Base-by-base conservation (phyloP, 352 stramenopile species). In the Globisporangium paroecandrum region DNA sequence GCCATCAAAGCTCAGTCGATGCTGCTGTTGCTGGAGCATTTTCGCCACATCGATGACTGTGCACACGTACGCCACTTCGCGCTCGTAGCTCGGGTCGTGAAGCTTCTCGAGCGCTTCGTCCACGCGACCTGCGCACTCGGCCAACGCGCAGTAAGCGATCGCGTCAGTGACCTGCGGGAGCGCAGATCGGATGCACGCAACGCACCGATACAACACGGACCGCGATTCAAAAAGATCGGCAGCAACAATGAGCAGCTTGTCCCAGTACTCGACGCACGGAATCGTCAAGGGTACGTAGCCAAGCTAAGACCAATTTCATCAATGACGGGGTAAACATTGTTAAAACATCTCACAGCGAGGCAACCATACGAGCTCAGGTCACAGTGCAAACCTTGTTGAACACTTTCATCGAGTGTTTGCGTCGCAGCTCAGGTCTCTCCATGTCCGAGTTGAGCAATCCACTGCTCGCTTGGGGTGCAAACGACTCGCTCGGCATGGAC, bases 381-480 rank as follows among this genome's bases (percentile, higher is more conserved):
- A 60, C 1, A 65, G 24, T n/a, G 41, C 7, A 22, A 29, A 84
- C 77, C 67, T 81, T 77, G 18, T 74, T 74, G 77, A 77, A 83
- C 5, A 76, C 69, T 15, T 88, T 81, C 77, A 92, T 89, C 7
- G 82, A 89, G 13, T 87, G 77, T n/a, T 83, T 78, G 24, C 84
- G 78, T 24, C 77, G 73, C 29, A 88, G 56, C 20, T 90, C 82
- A 0, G 81, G 74, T 1, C 78, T 79, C 13, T 87, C 69, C 20
- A 67, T 76, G 18, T 82, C 72, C 4, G 82, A 77, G 0, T 74
- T 85, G 18, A 91, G 65, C 6, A 89, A 27, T 13, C 77, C 82
- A 54, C 80, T 90, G 2, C 27, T 59, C 13, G 32, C 20, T 0
- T 76, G 73, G 0, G n/a, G 27, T 0, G 71, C 27, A 24, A 69